Percentiles rank a stretch among this genome's conserved stretches.
Conservation (phyloP, 768 basidiomycete genomes). For the Trametes sanguinea region DNA sequence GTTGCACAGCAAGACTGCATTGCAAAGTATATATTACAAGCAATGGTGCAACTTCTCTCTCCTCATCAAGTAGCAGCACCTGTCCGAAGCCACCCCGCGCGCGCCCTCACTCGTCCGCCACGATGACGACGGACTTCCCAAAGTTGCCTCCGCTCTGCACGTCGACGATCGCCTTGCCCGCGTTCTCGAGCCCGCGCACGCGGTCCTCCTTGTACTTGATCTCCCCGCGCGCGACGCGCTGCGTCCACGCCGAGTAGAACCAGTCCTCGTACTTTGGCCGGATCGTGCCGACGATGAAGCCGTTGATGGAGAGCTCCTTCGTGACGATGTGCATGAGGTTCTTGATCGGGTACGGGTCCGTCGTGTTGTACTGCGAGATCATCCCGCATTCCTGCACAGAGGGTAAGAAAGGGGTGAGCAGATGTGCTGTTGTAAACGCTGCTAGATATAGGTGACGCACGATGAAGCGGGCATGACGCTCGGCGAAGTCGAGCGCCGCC, state of each 20-base stretch:
- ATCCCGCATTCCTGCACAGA: slow-evolving; percentile 32
- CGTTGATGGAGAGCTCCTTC: slow-evolving; percentile 32
- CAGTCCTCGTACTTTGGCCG: slow-evolving; percentile 28
- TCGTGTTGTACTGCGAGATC: slow-evolving; percentile 31
- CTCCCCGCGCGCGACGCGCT: slow-evolving; percentile 34
- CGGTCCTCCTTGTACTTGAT: slow-evolving; percentile 41
- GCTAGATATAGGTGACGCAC: slow-evolving; percentile 14
- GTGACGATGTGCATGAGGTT: slow-evolving; percentile 32
- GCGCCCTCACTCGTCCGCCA: slow-evolving; percentile 29
- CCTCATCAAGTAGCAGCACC: too few species aligned
- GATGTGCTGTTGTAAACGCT: not conserved
- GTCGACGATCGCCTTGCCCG: slow-evolving; percentile 37
- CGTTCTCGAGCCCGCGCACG: slow-evolving; percentile 36
- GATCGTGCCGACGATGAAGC: slow-evolving; percentile 34
- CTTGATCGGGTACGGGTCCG: slow-evolving; percentile 25
- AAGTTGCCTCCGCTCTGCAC: slow-evolving; percentile 38
- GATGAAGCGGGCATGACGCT: slow-evolving; percentile 25
- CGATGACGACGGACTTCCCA: slow-evolving; percentile 40
- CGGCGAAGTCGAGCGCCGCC: slow-evolving; percentile 27
- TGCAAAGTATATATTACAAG: too few species aligned
- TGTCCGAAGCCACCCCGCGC: too few species aligned
- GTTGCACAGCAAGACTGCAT: too few species aligned
- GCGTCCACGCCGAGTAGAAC: slow-evolving; percentile 35
- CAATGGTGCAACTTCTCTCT: too few species aligned
- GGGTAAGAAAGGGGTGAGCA: not conserved